Conservation (phyloP, 2,329 filamentous ascomycete genomes). For the Cercospora beticola region DNA sequence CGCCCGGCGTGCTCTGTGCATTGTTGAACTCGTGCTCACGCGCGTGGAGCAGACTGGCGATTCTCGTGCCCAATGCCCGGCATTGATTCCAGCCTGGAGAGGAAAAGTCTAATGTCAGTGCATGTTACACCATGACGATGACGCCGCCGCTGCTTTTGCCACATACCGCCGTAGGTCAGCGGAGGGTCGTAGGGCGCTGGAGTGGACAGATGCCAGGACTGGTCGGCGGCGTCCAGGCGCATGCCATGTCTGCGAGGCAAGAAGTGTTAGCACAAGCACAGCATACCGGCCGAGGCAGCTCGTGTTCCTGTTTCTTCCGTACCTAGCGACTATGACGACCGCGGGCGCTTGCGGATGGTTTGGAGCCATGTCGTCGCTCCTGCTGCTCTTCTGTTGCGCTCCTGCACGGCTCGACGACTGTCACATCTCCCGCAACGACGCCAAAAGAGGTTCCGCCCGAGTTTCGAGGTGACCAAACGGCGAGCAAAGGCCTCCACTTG, state of each 20-base stretch:
- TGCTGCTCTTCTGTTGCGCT: neutral
- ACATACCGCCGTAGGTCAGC: slow-evolving; percentile 70
- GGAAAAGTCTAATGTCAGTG: neutral
- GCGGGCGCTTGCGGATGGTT: slow-evolving; percentile 43
- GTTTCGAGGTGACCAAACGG: neutral
- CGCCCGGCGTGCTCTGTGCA: slow-evolving; percentile 13
- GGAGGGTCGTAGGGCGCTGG: slow-evolving; percentile 94
- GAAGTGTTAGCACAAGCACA: slow-evolving; percentile 9
- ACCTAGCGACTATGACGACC: slow-evolving; percentile 53
- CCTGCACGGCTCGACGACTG: neutral
- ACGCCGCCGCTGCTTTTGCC: neutral
- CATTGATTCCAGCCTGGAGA: slow-evolving; percentile 76
- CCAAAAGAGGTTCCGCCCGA: neutral
- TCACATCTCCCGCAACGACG: neutral
- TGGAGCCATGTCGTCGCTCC: slow-evolving; percentile 2
- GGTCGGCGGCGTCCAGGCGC: slow-evolving; percentile 89
- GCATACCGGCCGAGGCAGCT: slow-evolving; percentile 11
- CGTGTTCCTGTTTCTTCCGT: slow-evolving; percentile 23
- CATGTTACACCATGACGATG: neutral
- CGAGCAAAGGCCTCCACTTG: slow-evolving; percentile 2
- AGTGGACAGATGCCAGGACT: slow-evolving; percentile 90
- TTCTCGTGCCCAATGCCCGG: slow-evolving; percentile 75
- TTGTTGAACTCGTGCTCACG: slow-evolving; percentile 49
- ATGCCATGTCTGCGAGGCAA: slow-evolving; percentile 70
- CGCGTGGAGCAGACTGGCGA: slow-evolving; percentile 67